Evolutionary conservation across 1,139 yeast genomes (phyloP).

Genomic region (Barnettozyma hawaiiensis): DNA sequence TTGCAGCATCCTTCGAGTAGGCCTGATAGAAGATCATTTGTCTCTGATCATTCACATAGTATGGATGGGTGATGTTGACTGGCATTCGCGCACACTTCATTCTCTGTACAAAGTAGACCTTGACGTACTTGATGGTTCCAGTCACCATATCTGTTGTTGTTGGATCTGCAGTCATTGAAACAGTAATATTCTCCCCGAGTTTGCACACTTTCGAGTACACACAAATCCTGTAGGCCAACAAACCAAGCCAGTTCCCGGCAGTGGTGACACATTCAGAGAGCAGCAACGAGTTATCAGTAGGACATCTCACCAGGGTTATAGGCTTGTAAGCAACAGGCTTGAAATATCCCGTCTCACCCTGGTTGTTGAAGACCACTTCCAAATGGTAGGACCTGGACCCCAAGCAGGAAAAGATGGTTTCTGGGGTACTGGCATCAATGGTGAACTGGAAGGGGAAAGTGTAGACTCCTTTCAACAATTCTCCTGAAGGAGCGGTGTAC

Average conservation of each 20-base stretch:
- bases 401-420: conserved; percentile 10
- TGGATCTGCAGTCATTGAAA: conserved; percentile 12
- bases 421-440: conserved; percentile 19
- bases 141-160: not conserved
- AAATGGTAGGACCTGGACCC: conserved; percentile 16
- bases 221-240: conserved; percentile 13
- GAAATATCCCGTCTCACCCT: not conserved
- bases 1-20: not conserved
- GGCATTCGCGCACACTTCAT: conserved; percentile 10
- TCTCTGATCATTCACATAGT: conserved; percentile 3
- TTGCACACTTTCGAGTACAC: conserved; percentile 15
- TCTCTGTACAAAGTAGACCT: conserved; percentile 15
- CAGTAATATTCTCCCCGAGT: conserved; percentile 11
- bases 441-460: conserved; percentile 22
- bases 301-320: conserved; percentile 15
- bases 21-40: conserved; percentile 2
- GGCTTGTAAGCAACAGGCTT: conserved; percentile 1
- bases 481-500: conserved; percentile 6
- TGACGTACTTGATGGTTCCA: conserved; percentile 13
- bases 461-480: conserved; percentile 16
- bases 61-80: not conserved
- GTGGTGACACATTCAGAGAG: conserved; percentile 13
- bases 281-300: conserved; percentile 13
- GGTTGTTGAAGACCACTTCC: conserved; percentile 8
- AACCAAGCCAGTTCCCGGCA: conserved; percentile 16